Base-by-base conservation (phyloP, 768 basidiomycete species). In the Tulasnella sp. region DNA sequence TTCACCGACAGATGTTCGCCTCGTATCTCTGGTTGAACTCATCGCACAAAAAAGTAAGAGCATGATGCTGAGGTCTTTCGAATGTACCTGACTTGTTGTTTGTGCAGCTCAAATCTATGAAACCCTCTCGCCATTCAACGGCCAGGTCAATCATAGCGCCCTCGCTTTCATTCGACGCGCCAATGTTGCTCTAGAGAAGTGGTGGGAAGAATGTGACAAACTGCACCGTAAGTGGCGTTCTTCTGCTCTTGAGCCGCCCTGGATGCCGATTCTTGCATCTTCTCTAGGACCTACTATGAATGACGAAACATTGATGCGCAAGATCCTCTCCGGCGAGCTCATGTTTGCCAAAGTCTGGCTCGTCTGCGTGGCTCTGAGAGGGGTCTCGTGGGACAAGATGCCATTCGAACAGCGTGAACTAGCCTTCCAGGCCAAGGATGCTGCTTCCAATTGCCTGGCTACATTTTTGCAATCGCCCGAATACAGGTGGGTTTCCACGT, bases 331-430 rank as follows among this genome's bases (percentile, higher is more conserved):
- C 2, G 86, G 84, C 4, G 92, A 96, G 66, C 73, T 94, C 49
- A 83, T 92, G 65, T 92, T 94, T 66, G 87, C 92, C 27, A 93
- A 94, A 67, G 75, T 97, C 4, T 96, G 92, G 92, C 78, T 94
- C 31, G 84, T 92, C 19, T 96, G 92, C 66, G 84, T 94, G 21
- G 90, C 90, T 11, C 72, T 97, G 43, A 80, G 92, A 59, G 92
- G 92, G 15, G 86, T 85, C 23, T 81, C 86, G 4, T 97, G 91
- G 92, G 91, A 96, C 65, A 92, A 91, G 69, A 89, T 96, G 84
- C 82, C 89, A 3, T 89, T 86, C 59, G 92, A 96, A 68, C 92
- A 94, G 66, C 82, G 90, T 36, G 92, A 94, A 67, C 76, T 94
- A 43, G 91, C 91, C 2, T 93, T 94, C 73, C 87, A 93, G 65